Base-by-base conservation (phyloP, 2,329 filamentous ascomycete species). In the Xylariales sp. region DNA sequence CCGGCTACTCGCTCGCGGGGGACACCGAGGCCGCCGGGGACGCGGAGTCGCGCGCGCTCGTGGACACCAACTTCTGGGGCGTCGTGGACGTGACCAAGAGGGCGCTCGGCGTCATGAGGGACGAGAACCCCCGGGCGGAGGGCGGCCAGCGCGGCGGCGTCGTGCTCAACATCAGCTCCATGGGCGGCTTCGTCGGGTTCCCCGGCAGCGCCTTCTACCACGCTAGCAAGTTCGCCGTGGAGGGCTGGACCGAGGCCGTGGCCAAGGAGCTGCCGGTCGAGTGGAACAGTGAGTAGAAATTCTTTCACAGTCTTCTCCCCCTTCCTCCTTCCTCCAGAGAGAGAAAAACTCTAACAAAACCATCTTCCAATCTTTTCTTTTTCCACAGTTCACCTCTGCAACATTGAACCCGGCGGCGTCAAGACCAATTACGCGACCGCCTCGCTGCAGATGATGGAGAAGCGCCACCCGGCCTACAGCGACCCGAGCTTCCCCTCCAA, bases 141-240 rank as follows among this genome's bases (percentile, higher is more conserved):
- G n/a, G n/a, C n/a, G 66, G 35, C 29, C 46, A 44, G 21, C 48
- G 50, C 31, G 74, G 75, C 4, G 76, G 75, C 6, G 55, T 74
- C 5, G 69, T 81, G 11, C 56, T 77, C 25, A 72, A 80, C 42
- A 54, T 80, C 27, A 74, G 70, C 5, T 76, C 70, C 4, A 67
- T 81, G 49, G 74, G 71, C 4, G 66, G 66, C 0, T 60, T 54
- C 37, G 41, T 53, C 7, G 61, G 54, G 2, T 60, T 29, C 16
- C 49, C 49, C 2, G 46, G 44, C 18, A 42, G 24, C 14, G 41
- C 48, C 0, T 52, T 50, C 20, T 50, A 52, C 6, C 48, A 52
- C 33, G 49, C 48, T 2, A 39, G 41, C 27, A 50, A 52, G 36
- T 52, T 52, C 28, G 48, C 41, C 8, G 40, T 49, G 2, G 48